Base-by-base conservation (phyloP, 352 stramenopile genomes). In the Pythium dissimile region DNA sequence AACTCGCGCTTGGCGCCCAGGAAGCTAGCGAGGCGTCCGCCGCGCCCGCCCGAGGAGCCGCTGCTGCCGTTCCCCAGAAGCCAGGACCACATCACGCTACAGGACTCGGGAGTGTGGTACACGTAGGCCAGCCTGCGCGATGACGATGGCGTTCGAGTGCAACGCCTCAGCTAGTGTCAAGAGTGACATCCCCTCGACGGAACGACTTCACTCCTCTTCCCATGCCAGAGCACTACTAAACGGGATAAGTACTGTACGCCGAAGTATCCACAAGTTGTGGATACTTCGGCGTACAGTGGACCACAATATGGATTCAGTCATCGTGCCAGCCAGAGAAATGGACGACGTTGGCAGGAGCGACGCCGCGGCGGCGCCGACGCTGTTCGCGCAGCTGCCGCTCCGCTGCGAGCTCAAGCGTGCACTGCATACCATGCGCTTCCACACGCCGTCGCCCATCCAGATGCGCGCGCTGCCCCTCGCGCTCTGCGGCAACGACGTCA, bases 401-500 rank as follows among this genome's bases (percentile, higher is more conserved):
- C 73, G 77, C 52, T 45, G 41, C n/a, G 69, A 79, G 58, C 65
- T 91, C 6, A 64, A 71, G 27, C 69, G 53, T 13, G 76, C 80
- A 20, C 66, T 93, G 30, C 42, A 47, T 21, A 51, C 35, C 28
- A 89, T 89, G 74, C 53, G 66, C 35, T 91, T 93, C 55, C 49
- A 67, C 28, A 35, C 50, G 1, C 78, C 83, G 23, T 93, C 80
- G 54, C 78, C 79, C 15, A 89, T 93, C 26, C 83, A 92, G 62
- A 54, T 86, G 45, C 69, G 70, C 16, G 78, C 83, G 34, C 55
- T 92, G 57, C 83, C 83, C 27, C 62, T 88, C 27, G 73, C 83
- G 70, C 71, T 92, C 30, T 92, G 89, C 41, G 83, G 83, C 44
- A 92, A 79, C 65, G 82, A 93, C 56, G 72, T 92, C 27, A 78